A percentile compares a stretch with the other conserved stretches of the same genome.
These are phyloP conservation scores for Cicer arietinum DNA, from an alignment of 306 rosid species.

Conservation along the genomic window DNA sequence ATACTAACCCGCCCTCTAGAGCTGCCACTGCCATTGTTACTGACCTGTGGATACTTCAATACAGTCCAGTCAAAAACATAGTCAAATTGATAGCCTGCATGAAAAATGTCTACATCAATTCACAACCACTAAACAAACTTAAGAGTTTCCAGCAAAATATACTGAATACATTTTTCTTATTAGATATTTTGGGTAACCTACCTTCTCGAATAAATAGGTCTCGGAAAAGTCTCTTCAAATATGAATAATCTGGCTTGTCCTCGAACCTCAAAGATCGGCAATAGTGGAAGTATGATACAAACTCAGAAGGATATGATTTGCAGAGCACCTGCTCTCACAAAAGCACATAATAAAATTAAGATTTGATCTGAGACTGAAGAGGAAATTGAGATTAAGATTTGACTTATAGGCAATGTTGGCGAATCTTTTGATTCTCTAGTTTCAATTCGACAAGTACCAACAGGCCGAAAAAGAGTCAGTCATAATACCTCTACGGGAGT, in stretches of 20 bases:
- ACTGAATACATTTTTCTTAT: slow-evolving; percentile 9
- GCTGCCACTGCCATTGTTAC: slow-evolving; percentile 47
- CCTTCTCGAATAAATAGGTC: slow-evolving; percentile 99
- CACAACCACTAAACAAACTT: slow-evolving; percentile 8
- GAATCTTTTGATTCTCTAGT: too few relatives aligned
- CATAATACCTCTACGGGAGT: slow-evolving; percentile 88
- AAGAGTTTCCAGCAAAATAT: slow-evolving; percentile 31
- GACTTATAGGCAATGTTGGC: background rate
- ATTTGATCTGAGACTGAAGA: slow-evolving; percentile 23
- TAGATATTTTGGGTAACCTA: slow-evolving; percentile 28
- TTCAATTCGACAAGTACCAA: too few relatives aligned
- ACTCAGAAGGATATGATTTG: slow-evolving; percentile 90
- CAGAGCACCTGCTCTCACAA: slow-evolving; percentile 78
- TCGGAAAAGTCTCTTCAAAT: slow-evolving; percentile 91
- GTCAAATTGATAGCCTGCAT: slow-evolving; percentile 86
- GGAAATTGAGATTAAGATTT: slow-evolving; percentile 1
- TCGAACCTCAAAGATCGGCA: slow-evolving; percentile 96
- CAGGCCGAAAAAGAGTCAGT: background rate
- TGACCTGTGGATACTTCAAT: slow-evolving; percentile 75
- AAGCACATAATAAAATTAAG: slow-evolving; percentile 38
- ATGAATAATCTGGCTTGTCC: slow-evolving; percentile 99
- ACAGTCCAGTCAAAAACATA: slow-evolving; percentile 91
- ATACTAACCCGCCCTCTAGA: slow-evolving; percentile 78
- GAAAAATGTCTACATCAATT: slow-evolving; percentile 43
- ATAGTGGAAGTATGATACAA: slow-evolving; percentile 96